Conservation (phyloP, 352 stramenopile genomes). For the Globisporangium spinosum region DNA sequence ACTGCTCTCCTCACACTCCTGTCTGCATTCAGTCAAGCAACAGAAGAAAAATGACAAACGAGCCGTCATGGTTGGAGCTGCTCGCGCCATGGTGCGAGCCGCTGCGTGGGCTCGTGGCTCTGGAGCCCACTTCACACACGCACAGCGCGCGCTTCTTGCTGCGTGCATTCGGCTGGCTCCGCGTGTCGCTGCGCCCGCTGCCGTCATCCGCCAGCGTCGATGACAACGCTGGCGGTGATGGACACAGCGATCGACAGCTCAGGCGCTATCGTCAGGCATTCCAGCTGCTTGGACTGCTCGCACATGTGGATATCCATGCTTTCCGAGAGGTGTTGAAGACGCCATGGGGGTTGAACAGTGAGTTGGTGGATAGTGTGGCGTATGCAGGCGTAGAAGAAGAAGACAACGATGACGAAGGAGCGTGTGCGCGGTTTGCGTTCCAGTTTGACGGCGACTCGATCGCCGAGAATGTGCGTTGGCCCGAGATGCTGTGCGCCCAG, state of each 20-base stretch:
- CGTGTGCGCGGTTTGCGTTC: not conserved
- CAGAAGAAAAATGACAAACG: not conserved
- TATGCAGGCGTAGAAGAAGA: not conserved
- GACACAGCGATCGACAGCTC: not conserved
- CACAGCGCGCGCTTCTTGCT: not conserved
- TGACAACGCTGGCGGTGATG: not conserved
- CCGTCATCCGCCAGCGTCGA: not conserved
- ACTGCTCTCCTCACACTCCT: too few relatives aligned
- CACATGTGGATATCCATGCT: slow-evolving; percentile 4
- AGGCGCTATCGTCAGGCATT: not conserved
- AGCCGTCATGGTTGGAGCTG: not conserved
- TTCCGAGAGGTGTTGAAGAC: not conserved
- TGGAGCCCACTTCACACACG: not conserved
- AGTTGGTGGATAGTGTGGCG: not conserved
- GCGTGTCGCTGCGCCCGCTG: not conserved
- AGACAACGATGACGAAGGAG: not conserved
- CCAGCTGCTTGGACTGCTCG: not conserved
- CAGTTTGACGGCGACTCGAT: slow-evolving; percentile 10
- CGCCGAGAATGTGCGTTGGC: slow-evolving; percentile 8
- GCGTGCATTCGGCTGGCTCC: not conserved
- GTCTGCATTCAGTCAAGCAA: too few relatives aligned
- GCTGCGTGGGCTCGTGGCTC: not conserved
- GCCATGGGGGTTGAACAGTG: not conserved
- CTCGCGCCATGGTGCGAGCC: not conserved
- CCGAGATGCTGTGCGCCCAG: not conserved